Base-by-base conservation (phyloP, 116 monocot species). In the Zostera marina region DNA sequence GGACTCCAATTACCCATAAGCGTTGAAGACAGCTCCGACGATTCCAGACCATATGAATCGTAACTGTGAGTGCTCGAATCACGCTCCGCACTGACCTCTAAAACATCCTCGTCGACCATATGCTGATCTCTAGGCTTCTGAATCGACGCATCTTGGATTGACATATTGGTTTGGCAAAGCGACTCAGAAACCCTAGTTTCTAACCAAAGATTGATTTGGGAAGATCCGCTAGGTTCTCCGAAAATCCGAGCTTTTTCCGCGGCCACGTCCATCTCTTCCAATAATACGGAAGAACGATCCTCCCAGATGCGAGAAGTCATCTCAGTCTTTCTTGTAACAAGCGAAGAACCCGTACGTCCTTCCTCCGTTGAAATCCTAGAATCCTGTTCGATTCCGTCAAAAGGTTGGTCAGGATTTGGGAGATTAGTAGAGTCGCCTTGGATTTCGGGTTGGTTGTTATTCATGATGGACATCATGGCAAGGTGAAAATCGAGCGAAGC, bases 1-100 rank as follows among this genome's bases (percentile, higher is more conserved):
- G 73, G 60, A 70, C 74, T 72, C 83, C 70, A 81, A 44, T 17
- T 59, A 5, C 44, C 54, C 8, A 41, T 3, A 42, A n/a, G 42
- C 4, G 22, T 60, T 9, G 44, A 32, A 32, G 32, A 11, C 20
- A 23, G 11, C 16, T 62, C 69, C 40, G 44, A 62, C 5, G 24
- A 42, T 4, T 61, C 61, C 24, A 46, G 55, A 56, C 48, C 47
- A 26, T 46, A 47, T 15, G 61, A 61, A 61, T 61, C 45, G 24
- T 16, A 45, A 9, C 25, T 25, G 13, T 26, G 16, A 6, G 59
- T 59, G 40, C 16, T 22, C 59, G 12, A 21, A 8, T 59, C 59
- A 8, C 25, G 45, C 15, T 47, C 47, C 7, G 15, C 61, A 8
- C 47, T 15, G 8, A 22, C 15, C 26, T 46, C 25, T 10, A 40